Conservation (phyloP, 805 yeast genomes). For the Candida alai region DNA sequence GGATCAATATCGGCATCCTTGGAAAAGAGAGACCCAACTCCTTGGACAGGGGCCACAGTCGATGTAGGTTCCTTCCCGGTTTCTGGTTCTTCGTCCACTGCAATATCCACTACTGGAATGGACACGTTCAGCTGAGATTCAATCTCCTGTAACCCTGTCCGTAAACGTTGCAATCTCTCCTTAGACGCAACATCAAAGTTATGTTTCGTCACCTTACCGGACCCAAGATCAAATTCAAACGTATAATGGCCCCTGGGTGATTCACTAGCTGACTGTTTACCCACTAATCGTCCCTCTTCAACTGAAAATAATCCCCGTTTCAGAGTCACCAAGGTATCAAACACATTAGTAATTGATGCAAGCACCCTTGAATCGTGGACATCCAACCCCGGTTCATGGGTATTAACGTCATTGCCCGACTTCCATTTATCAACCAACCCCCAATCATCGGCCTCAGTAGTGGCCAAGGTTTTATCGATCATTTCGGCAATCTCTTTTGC, state of each 20-base stretch:
- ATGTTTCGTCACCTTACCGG: constrained; percentile 14
- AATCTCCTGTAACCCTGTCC: constrained; percentile 12
- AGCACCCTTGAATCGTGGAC: constrained; percentile 8
- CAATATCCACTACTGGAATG: constrained; percentile 8
- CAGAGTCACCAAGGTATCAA: constrained; percentile 5
- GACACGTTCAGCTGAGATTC: constrained; percentile 11
- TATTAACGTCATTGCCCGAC: constrained; percentile 13
- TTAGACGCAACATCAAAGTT: constrained; percentile 15
- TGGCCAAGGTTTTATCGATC: constrained; percentile 40
- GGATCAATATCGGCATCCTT: constrained; percentile 17
- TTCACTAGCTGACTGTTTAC: neutral
- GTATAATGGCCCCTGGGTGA: constrained; percentile 4
- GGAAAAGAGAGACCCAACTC: constrained; percentile 8
- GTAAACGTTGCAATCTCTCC: constrained; percentile 12
- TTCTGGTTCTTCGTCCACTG: constrained; percentile 11
- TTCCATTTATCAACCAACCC: constrained; percentile 29
- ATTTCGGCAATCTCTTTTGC: constrained; percentile 57
- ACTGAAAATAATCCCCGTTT: constrained; percentile 10
- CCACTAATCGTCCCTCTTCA: constrained; percentile 1
- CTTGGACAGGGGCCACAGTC: constrained; percentile 6
- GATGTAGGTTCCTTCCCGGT: constrained; percentile 8
- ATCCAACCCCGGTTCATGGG: constrained; percentile 12
- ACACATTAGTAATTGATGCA: constrained; percentile 3
- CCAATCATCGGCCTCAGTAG: constrained; percentile 34
- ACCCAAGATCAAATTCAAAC: constrained; percentile 16